Evolutionary conservation across 495 filamentous ascomycete species (phyloP).

Genomic region (Parathielavia hyrcaniae): DNA sequence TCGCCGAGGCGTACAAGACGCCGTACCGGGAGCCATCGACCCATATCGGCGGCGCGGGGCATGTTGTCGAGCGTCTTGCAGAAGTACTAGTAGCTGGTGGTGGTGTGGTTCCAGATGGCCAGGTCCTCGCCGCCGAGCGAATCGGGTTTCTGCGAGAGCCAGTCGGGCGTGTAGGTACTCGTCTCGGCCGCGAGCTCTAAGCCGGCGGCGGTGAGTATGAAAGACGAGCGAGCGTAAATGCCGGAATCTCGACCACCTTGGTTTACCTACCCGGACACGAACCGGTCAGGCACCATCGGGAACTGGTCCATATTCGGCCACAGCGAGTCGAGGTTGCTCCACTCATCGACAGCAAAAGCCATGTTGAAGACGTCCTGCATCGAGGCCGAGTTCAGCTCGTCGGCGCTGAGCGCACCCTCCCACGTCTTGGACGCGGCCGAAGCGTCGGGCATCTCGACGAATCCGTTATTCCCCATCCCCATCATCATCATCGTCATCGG

Average conservation of each 20-base stretch:
- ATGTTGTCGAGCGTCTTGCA: slow-evolving; percentile 4
- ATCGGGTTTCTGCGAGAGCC: slow-evolving; percentile 2
- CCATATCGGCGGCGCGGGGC: neutral
- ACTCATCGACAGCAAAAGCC: slow-evolving; percentile 2
- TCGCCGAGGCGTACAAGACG: neutral
- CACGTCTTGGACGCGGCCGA: neutral
- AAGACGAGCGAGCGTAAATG: no score
- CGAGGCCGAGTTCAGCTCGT: neutral
- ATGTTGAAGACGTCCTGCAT: slow-evolving; percentile 2
- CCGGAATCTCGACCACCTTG: no score
- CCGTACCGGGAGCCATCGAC: neutral
- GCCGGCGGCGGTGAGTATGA: slow-evolving; percentile 3
- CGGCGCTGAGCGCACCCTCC: neutral
- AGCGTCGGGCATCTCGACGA: neutral
- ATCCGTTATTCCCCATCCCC: no score
- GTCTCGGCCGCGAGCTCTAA: slow-evolving; percentile 1
- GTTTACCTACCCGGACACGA: neutral
- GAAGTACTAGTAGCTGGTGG: neutral
- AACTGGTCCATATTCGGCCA: neutral
- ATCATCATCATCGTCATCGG: neutral
- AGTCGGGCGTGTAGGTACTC: neutral
- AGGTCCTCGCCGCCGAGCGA: slow-evolving; percentile 3
- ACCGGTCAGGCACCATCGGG: neutral
- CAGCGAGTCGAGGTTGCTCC: slow-evolving; percentile 2
- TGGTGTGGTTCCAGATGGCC: slow-evolving; percentile 3